These are phyloP conservation scores for Penicillium brasilianum DNA, from an alignment of 2,329 filamentous ascomycete species.

Conservation along the genomic window DNA sequence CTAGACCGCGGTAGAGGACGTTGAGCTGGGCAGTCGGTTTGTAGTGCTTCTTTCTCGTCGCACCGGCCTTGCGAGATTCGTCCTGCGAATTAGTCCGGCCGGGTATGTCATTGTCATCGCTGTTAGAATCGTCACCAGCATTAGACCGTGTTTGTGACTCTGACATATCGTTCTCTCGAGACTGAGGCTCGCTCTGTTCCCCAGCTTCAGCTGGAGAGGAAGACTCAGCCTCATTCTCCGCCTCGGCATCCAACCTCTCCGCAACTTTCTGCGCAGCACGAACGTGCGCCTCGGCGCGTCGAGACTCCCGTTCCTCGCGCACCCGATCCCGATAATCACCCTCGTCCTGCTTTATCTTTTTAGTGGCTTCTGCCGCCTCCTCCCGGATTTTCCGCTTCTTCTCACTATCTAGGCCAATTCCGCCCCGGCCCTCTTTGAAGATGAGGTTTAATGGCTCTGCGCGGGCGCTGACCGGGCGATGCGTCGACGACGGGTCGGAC, in stretches of 20 bases:
- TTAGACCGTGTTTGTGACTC: neutral
- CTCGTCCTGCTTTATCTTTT: conserved; percentile 68
- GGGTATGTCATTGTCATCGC: conserved; percentile 26
- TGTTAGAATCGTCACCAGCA: conserved; percentile 8
- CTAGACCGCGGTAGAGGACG: conserved; percentile 77
- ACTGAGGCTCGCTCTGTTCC: neutral
- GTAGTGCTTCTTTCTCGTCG: conserved; percentile 25
- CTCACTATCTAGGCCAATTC: conserved; percentile 82
- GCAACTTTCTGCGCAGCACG: conserved; percentile 81
- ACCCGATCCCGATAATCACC: conserved; percentile 75
- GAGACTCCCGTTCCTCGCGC: conserved; percentile 70
- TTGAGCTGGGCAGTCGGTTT: conserved; percentile 71
- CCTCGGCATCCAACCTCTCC: conserved; percentile 72
- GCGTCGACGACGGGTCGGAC: neutral
- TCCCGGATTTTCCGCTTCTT: conserved; percentile 77
- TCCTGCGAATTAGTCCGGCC: conserved; percentile 8
- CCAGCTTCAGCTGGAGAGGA: neutral
- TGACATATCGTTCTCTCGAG: neutral
- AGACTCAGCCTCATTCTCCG: conserved; percentile 29
- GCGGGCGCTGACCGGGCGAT: conserved; percentile 43
- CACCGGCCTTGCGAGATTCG: neutral
- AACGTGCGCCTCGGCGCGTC: conserved; percentile 70
- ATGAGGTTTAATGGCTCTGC: conserved; percentile 77
- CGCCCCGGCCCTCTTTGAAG: conserved; percentile 78
- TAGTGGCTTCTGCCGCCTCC: conserved; percentile 62